Evolutionary conservation across 148 eudicot genomes (phyloP), one percentile per base, ranked within the genome.

Genomic region (Vaccinium macrocarpon): DNA sequence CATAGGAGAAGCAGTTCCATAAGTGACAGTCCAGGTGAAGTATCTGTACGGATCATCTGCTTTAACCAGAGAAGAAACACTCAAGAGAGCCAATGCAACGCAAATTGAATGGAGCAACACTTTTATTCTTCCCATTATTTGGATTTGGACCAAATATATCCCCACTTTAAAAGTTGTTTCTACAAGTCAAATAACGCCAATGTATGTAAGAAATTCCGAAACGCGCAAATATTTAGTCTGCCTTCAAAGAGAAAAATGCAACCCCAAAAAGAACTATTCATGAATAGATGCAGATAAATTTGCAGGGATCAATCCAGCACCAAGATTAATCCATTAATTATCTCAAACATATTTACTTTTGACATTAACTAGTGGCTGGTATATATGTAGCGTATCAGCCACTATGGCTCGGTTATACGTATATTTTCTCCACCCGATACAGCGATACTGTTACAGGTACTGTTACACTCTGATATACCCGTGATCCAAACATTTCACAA

Each of bases 11-110:
- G 86, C 88, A 11, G 87, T 95, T 59, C 98, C 99, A 88, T 97
- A 97, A 62, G 93, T 95, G 46, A 92, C 93, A 16, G 94, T 92
- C 98, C 98, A 95, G 4, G 98, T 95, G 79, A 81, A 93, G 87
- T 84, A 93, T 75, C 83, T 86, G 64, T 97, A 95, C 19, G 93
- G 90, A 84, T 95, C 94, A 19, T 95, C 98, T 68, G 96, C 95
- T 83, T 88, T 89, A 35, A 90, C 95, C 42, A 86, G 18, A 68
- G 55, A 2, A 66, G 79, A 68, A 78, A 90, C 82, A 82, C 93
- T 88, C 82, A 85, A 85, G 19, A 92, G 23, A 50, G 84, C 88
- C 83, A 90, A 80, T 19, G 87, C 55, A 12, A 51, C 75, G 72
- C 64, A 19, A 84, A 84, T 21, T 21, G 78, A 76, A 72, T 9